phyloP scores from a whole-genome alignment of 164 flowering plant genomes.

The Nymphaea thermarum region DNA sequence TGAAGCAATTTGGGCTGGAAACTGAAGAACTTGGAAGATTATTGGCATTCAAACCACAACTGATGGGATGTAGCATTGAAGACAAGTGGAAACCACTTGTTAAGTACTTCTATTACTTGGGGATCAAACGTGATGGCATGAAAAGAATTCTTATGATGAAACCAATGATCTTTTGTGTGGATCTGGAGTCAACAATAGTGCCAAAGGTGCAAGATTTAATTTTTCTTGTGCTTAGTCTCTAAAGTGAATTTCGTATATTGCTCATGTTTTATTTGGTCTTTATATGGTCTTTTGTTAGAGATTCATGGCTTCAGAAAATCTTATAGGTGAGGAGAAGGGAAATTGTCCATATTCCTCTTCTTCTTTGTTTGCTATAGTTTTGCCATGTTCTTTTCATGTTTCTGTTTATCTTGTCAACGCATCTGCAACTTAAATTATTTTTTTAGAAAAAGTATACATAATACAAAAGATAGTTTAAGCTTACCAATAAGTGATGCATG shows the following conservation, averaged over 20 bases:
- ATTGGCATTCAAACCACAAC: constrained; percentile 73
- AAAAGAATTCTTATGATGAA: constrained; percentile 67
- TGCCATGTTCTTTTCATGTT: too few species aligned
- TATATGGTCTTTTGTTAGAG: not conserved
- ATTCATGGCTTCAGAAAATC: too few species aligned
- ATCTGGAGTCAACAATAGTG: constrained; percentile 59
- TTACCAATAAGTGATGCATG: not conserved
- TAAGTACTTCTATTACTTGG: constrained; percentile 79
- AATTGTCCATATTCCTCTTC: too few species aligned
- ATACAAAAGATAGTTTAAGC: too few species aligned
- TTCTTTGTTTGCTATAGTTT: too few species aligned
- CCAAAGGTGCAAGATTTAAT: constrained; percentile 58
- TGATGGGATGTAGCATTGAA: constrained; percentile 87
- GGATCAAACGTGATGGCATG: constrained; percentile 78
- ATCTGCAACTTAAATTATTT: too few species aligned
- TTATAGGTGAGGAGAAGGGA: too few species aligned
- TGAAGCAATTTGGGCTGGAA: constrained; percentile 74
- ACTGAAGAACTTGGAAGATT: constrained; percentile 59
- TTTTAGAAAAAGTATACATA: too few species aligned
- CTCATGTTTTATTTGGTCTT: too few species aligned
- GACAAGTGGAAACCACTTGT: constrained; percentile 89
- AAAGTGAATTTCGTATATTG: too few species aligned
- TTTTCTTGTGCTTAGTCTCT: too few species aligned
- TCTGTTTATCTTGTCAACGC: too few species aligned
- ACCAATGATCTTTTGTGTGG: constrained; percentile 79